Base-by-base conservation (phyloP, 768 basidiomycete species). In the Suillus fuscotomentosus region DNA sequence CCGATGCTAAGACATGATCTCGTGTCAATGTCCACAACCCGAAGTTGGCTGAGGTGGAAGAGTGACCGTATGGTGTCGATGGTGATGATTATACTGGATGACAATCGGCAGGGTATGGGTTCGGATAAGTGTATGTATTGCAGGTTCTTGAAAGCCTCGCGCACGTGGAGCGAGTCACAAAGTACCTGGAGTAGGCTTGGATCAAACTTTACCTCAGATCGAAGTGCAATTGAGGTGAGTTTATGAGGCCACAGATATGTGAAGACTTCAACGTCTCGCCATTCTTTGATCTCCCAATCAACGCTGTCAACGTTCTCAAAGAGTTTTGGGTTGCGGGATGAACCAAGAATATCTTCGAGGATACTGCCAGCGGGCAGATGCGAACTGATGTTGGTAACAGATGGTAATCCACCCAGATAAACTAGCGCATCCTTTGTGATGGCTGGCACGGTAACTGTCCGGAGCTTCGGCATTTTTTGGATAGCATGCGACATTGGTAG, bases 31-130 rank as follows among this genome's bases (percentile, higher is more conserved):
- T 69, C 84, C 67, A 72, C 86, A 63, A 48, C 48, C 22, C 55
- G 61, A 4, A 82, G 65, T 11, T 72, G 63, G 39, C 73, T 56
- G 59, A 76, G 73, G 5, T 68, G 31, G 36, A 81, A 72, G 55
- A 81, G 20, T 10, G 81, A 79, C 39, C 76, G 74, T 39, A 82
- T 67, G 48, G 74, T 76, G 47, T 74, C 70, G 59, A 51, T 10
- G 15, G 50, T 51, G 17, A 51, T 51, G 27, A 27, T 4, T 17
- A 1, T 27, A 9, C 14, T 51, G 7, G 14, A 8, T 50, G 48
- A 27, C 11, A 27, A 27, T 7, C 14, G 6, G 24, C 13, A 24
- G 48, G 3, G 14, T 11, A 10, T 24, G 2, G 6, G 9, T 27
- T 31, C 51, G 31, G 10, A 31, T 34, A 34, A 53, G 10, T 3